Base-by-base conservation (phyloP, 2,329 filamentous ascomycete species). In the Cadophora luteo-olivacea region DNA sequence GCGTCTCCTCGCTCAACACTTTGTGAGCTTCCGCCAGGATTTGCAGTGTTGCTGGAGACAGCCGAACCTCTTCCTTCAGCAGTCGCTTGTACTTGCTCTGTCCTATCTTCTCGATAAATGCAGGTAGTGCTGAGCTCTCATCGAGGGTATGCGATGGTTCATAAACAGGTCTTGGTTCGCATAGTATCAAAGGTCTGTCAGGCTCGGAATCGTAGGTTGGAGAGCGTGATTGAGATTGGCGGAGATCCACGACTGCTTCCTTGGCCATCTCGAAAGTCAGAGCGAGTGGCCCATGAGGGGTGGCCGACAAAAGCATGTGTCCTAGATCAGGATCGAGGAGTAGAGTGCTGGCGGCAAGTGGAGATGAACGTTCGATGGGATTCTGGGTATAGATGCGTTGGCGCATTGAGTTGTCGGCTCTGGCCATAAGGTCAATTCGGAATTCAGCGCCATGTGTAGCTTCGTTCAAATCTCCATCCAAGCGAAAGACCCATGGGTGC, bases 11-110 rank as follows among this genome's bases (percentile, higher is more conserved):
- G 70, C 88, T 88, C 6, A 94, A 82, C 5, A 92, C 82, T 75
- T 91, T 89, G 78, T 95, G 92, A 0, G 89, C 88, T 68, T 92
- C 88, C 33, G 90, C 91, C 72, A 95, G 86, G 48, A 93, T 84
- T 71, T 89, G 86, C 22, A 94, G 83, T 1, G 91, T 92, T 25
- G 91, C 86, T 14, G 91, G 88, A 25, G 89, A 92, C 25, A 94
- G 84, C 68, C 87, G 85, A 65, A 94, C 83, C 75, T 92, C 88
- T 69, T 92, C 89, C 67, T 86, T 87, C 61, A 92, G 80, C 32
- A 89, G 78, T 5, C 86, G 84, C 78, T 87, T 86, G 78, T 89
- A 85, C 64, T 86, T 85, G 55, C 86, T 86, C 1, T 88, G 88
- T 60, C 86, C 84, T 48, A 89, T 79, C 55, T 82, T 81, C 62